phyloP scores from a whole-genome alignment of 371 early-diverging fungal genomes.

The Parasitella parasitica region DNA sequence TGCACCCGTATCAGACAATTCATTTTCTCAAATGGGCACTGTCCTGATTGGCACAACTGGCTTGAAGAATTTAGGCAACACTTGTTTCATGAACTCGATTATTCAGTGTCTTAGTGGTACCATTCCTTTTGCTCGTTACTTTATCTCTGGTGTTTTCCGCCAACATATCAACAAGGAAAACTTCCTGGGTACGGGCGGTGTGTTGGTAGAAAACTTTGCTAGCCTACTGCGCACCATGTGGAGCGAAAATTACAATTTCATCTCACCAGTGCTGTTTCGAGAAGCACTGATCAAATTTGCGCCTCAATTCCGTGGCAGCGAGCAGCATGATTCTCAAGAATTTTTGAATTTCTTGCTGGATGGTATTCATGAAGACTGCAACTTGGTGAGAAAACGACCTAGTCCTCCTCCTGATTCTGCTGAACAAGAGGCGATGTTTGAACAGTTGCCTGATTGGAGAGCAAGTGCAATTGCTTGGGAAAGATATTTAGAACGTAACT shows the following conservation, averaged over 20 bases:
- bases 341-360: slow-evolving; percentile 73
- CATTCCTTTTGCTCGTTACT: slow-evolving; percentile 82
- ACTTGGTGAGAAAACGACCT: slow-evolving; percentile 32
- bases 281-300: slow-evolving; percentile 64
- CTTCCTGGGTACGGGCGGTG: slow-evolving; percentile 81
- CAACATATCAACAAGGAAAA: slow-evolving; percentile 74
- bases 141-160: slow-evolving; percentile 69
- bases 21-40: slow-evolving; percentile 47
- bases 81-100: slow-evolving; percentile 96
- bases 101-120: slow-evolving; percentile 92
- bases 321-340: slow-evolving; percentile 85
- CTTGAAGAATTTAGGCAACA: slow-evolving; percentile 93
- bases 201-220: slow-evolving; percentile 70
- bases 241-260: slow-evolving; percentile 56
- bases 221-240: slow-evolving; percentile 71
- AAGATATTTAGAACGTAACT: slow-evolving; percentile 72
- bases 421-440: slow-evolving; percentile 43
- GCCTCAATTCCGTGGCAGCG: slow-evolving; percentile 61
- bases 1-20: slow-evolving; percentile 25
- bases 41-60: slow-evolving; percentile 73
- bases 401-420: slow-evolving; percentile 29
- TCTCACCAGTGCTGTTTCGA: slow-evolving; percentile 50
- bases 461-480: slow-evolving; percentile 78
- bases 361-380: slow-evolving; percentile 78
- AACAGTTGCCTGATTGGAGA: slow-evolving; percentile 48